phyloP scores from a whole-genome alignment of 495 filamentous ascomycete genomes.

The Podospora tetraspora region DNA sequence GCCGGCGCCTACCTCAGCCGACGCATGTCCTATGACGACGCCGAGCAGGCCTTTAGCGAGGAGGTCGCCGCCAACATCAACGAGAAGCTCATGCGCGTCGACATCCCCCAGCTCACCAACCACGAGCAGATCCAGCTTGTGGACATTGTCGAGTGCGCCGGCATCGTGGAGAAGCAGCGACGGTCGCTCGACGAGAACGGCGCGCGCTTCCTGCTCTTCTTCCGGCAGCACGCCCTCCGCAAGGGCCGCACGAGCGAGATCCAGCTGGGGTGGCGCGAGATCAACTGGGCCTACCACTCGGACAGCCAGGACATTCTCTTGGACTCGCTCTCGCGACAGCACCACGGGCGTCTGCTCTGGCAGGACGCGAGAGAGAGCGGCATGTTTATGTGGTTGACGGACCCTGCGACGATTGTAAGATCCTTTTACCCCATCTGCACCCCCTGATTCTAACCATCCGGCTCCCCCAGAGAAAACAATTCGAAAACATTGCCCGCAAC shows the following conservation, averaged over 20 bases:
- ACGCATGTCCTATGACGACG: slow-evolving; percentile 46
- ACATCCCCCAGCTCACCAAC: slow-evolving; percentile 77
- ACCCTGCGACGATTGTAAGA: slow-evolving; percentile 68
- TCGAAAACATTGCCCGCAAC: slow-evolving; percentile 84
- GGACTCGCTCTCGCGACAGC: slow-evolving; percentile 79
- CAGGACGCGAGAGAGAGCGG: slow-evolving; percentile 78
- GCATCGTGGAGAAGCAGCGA: slow-evolving; percentile 80
- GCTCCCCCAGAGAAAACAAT: slow-evolving; percentile 59
- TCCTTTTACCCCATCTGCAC: neutral
- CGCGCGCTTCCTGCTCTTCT: slow-evolving; percentile 84
- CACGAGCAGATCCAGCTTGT: slow-evolving; percentile 85
- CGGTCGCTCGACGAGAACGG: slow-evolving; percentile 92
- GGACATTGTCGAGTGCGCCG: slow-evolving; percentile 82
- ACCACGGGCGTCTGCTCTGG: slow-evolving; percentile 75
- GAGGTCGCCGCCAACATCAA: slow-evolving; percentile 64
- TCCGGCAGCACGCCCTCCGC: slow-evolving; percentile 74
- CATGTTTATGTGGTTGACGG: slow-evolving; percentile 92
- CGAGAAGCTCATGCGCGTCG: slow-evolving; percentile 67
- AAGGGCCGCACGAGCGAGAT: slow-evolving; percentile 59
- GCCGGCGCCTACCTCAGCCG: slow-evolving; percentile 26
- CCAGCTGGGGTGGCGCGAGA: slow-evolving; percentile 83
- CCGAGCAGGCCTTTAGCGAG: slow-evolving; percentile 62
- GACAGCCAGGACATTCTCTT: slow-evolving; percentile 86
- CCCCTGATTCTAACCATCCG: neutral
- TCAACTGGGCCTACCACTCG: slow-evolving; percentile 91